Percentiles rank a stretch among this genome's conserved stretches.
Conservation (phyloP, 768 basidiomycete species). For the Trametes villosa region DNA sequence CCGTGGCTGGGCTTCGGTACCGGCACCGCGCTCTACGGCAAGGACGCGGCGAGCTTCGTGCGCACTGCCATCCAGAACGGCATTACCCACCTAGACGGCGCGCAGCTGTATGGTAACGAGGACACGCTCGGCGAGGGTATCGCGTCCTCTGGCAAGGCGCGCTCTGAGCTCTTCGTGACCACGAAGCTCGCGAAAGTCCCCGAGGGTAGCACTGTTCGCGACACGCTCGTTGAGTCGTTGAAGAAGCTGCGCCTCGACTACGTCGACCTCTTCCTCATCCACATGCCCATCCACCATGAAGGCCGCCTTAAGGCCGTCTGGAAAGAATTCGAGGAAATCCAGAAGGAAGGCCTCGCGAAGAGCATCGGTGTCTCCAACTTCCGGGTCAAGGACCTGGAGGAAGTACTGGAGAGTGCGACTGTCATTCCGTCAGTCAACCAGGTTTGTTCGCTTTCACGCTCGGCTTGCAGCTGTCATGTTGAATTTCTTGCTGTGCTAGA, state of each 20-base stretch:
- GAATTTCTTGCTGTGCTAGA: constrained; percentile 25
- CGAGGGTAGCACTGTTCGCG: constrained; percentile 40
- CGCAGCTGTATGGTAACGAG: constrained; percentile 45
- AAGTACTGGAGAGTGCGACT: constrained; percentile 48
- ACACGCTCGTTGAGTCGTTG: constrained; percentile 44
- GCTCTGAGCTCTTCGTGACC: constrained; percentile 47
- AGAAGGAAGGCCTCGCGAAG: constrained; percentile 44
- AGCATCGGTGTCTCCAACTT: constrained; percentile 63
- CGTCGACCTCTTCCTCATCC: constrained; percentile 52
- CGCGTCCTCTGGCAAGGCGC: constrained; percentile 38
- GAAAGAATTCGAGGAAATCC: constrained; percentile 47
- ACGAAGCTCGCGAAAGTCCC: constrained; percentile 42
- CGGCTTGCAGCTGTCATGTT: no score
- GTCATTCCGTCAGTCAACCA: constrained; percentile 58
- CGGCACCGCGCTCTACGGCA: constrained; percentile 39
- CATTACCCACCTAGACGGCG: constrained; percentile 45
- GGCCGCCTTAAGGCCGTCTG: constrained; percentile 42
- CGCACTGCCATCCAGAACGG: constrained; percentile 39
- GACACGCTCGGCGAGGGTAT: constrained; percentile 42
- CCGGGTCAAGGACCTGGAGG: constrained; percentile 45
- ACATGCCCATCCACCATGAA: constrained; percentile 36
- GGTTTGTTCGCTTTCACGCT: constrained; percentile 41
- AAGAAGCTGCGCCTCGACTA: constrained; percentile 44
- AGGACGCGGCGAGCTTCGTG: constrained; percentile 35
- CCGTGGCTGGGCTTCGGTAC: constrained; percentile 46